Evolutionary conservation across 2,329 filamentous ascomycete genomes (phyloP).

Genomic region (Eurotiales sp.): DNA sequence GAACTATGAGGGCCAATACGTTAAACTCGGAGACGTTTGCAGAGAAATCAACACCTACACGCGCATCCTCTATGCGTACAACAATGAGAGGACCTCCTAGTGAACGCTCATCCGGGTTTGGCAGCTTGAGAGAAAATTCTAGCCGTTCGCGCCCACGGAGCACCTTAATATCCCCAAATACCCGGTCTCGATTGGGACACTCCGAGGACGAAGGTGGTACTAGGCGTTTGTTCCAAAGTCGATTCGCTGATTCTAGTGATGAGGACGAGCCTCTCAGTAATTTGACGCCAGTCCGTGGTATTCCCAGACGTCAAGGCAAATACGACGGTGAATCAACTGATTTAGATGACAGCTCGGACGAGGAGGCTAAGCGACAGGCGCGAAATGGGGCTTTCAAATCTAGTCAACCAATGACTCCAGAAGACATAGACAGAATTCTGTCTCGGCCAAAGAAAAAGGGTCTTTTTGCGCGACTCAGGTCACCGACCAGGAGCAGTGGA

Average conservation of each 20-base stretch:
- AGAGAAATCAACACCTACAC: conserved; percentile 57
- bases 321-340: conserved; percentile 62
- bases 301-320: conserved; percentile 54
- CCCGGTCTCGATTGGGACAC: conserved; percentile 53
- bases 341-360: conserved; percentile 58
- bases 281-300: conserved; percentile 56
- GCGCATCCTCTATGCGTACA: conserved; percentile 46
- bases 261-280: conserved; percentile 51
- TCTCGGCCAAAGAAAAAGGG: conserved; percentile 25
- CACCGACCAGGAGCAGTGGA: conserved; percentile 25
- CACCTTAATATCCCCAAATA: conserved; percentile 19
- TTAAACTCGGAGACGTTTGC: conserved; percentile 36
- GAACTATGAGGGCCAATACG: conserved; percentile 63
- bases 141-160: conserved; percentile 19
- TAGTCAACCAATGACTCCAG: conserved; percentile 50
- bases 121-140: conserved; percentile 33
- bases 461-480: conserved; percentile 28
- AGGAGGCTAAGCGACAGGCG: conserved; percentile 30
- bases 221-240: conserved; percentile 47
- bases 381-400: conserved; percentile 19
- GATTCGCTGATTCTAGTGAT: conserved; percentile 71
- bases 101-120: conserved; percentile 38
- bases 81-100: conserved; percentile 48
- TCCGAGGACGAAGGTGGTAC: conserved; percentile 57
- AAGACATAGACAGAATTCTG: conserved; percentile 33